Conservation (phyloP, 1,284 basidiomycete genomes). For the Sporisorium reilianum region DNA sequence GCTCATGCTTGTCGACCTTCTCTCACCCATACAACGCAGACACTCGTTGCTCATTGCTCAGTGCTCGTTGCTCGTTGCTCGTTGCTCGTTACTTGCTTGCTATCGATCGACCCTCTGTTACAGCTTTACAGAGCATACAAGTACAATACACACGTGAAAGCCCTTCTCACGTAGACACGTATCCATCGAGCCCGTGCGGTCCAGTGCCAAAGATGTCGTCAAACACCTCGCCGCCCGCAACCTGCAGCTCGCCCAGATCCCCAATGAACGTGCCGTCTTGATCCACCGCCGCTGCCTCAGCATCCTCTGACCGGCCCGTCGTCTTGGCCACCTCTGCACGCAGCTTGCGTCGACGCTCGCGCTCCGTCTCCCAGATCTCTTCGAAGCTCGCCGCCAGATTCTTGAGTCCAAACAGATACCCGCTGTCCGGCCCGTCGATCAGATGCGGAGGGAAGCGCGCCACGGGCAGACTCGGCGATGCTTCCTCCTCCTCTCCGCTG, state of each 20-base stretch:
- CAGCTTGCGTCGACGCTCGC: constrained; percentile 35
- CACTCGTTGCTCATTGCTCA: too few species aligned
- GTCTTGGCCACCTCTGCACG: constrained; percentile 3
- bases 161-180: constrained; percentile 49
- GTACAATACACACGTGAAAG: neutral
- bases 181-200: constrained; percentile 48
- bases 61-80: too few species aligned
- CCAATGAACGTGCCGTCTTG: constrained; percentile 34
- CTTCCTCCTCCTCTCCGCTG: neutral
- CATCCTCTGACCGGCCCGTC: constrained; percentile 14
- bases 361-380: constrained; percentile 66
- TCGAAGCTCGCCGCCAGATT: constrained; percentile 79
- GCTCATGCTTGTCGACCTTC: neutral
- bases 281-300: constrained; percentile 27
- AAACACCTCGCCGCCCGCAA: constrained; percentile 66
- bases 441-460: constrained; percentile 86
- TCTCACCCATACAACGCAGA: neutral
- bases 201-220: constrained; percentile 65
- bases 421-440: constrained; percentile 87
- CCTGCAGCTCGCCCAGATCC: constrained; percentile 57
- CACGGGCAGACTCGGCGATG: constrained; percentile 34
- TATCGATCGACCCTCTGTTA: neutral
- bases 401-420: constrained; percentile 91
- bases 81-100: too few species aligned
- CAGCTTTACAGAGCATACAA: neutral